Base-by-base conservation (phyloP, 2,329 filamentous ascomycete genomes). In the Fusarium sp. region DNA sequence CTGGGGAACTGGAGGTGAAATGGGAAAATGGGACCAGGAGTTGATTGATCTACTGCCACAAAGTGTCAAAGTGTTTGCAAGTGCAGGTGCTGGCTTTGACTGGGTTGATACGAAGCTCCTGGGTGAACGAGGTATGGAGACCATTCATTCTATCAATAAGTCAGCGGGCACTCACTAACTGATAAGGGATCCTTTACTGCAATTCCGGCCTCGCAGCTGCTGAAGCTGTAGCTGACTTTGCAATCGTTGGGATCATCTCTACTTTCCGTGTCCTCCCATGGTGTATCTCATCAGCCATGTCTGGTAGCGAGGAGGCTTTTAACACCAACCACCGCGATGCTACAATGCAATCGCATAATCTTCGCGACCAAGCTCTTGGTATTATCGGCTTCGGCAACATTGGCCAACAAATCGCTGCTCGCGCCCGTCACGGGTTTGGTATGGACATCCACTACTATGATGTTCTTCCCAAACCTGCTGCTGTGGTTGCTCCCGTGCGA, bases 151-250 rank as follows among this genome's bases (percentile, higher is more conserved):
- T n/a, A n/a, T n/a, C n/a, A n/a, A n/a, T n/a, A n/a, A n/a, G 3
- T 21, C 4, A 4, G 11, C 18, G 17, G 65, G 4, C 4, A 49
- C 1, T 6, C 4, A 42, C 55, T 72, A 21, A 72, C 4, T 10
- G 31, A 10, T 1, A 48, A 85, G 85, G 88, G 36, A 86, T 91
- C 64, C 78, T 90, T 50, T 93, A 93, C 79, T 93, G 90, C 81
- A 93, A 93, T 78, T 85, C 88, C 4, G 90, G 90, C 3, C 84
- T 88, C 3, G 90, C 90, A 0, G 90, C 89, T 35, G 89, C 89
- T 9, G 91, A 93, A 72, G 87, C 90, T 6, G 90, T 93, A 3
- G 90, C 90, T 49, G 91, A 93, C 76, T 87, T 91, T 63, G 87
- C 89, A 18, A 82, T 92, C 39, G 89, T 88, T 72, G 84, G 91